Base-by-base conservation (phyloP, 176 grass and related monocot genomes). In the Avena sativa region DNA sequence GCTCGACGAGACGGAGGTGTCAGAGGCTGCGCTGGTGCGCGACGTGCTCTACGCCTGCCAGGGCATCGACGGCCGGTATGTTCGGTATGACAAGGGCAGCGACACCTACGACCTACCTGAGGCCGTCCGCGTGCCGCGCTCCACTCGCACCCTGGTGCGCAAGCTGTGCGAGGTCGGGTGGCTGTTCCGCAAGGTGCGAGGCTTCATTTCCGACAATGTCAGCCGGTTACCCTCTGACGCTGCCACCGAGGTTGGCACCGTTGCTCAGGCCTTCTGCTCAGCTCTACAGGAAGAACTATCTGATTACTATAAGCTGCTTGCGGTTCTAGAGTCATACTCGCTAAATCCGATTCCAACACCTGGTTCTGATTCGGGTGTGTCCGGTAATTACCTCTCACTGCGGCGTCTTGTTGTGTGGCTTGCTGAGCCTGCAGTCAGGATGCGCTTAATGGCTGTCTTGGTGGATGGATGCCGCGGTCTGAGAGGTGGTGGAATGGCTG, bases 41-140 rank as follows among this genome's bases (percentile, higher is more conserved):
- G 93, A 98, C 69, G 90, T 98, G 63, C 91, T 98, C 30, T 98
- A 94, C 86, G 93, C 93, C 10, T 98, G 96, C 87, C 96, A 98
- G 91, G 96, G 91, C 69, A 98, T 98, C 8, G 92, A 98, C 79
- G 96, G 96, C 55, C 93, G 92, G 11, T 95, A 95, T 6, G 90
- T 98, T 21, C 84, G 89, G 11, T 98, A 87, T 12, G 91, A 90
- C 84, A 95, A 88, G 86, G 43, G 49, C 64, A 64, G 55, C 19
- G 93, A 95, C 58, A 65, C 89, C 63, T 98, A 95, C 82, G 93
- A 92, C 84, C 91, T 98, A 3, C 96, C 96, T 0, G 96, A 95
- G 5, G 89, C 84, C n/a, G 73, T 98, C 68, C 92, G 86, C 12
- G 84, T 98, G 64, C 96, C 96, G 20, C 92, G 93, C 78, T 95